Conservation (phyloP, 2,329 filamentous ascomycete species). For the Colletotrichum trifolii region DNA sequence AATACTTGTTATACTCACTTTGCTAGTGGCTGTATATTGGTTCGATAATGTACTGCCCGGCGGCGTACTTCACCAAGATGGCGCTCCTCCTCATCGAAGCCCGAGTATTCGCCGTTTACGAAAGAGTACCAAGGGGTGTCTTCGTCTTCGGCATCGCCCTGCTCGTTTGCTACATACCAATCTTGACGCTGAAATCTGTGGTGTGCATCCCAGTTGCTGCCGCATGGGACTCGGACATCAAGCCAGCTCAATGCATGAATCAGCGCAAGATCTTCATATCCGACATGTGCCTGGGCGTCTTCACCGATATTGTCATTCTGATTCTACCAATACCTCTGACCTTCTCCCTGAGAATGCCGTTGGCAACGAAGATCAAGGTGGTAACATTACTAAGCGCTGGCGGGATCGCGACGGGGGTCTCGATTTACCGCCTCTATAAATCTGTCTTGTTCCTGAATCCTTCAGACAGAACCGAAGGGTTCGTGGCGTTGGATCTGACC, state of each 20-base stretch:
- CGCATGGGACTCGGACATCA: constrained; percentile 39
- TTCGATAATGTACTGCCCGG: constrained; percentile 42
- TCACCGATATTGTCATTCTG: constrained; percentile 48
- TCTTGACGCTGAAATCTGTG: constrained; percentile 41
- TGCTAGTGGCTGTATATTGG: constrained; percentile 42
- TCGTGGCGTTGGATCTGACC: constrained; percentile 13
- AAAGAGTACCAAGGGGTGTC: constrained; percentile 40
- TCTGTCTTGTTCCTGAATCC: neutral
- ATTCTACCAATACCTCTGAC: constrained; percentile 46
- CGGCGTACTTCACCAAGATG: constrained; percentile 44
- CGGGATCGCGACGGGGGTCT: constrained; percentile 42
- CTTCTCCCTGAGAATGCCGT: constrained; percentile 41
- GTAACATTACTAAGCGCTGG: constrained; percentile 43
- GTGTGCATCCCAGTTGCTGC: constrained; percentile 39
- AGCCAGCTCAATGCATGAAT: constrained; percentile 38
- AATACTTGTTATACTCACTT: neutral
- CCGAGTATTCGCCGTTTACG: constrained; percentile 43
- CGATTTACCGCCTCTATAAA: constrained; percentile 40
- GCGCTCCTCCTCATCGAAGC: constrained; percentile 45
- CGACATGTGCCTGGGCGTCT: constrained; percentile 44
- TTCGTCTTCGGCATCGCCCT: constrained; percentile 41
- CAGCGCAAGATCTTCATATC: constrained; percentile 45
- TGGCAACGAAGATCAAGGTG: constrained; percentile 46
- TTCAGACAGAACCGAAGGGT: neutral
- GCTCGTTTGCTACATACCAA: constrained; percentile 41